Evolutionary conservation across 495 filamentous ascomycete genomes (phyloP).

Genomic region (Xylaria cubensis): DNA sequence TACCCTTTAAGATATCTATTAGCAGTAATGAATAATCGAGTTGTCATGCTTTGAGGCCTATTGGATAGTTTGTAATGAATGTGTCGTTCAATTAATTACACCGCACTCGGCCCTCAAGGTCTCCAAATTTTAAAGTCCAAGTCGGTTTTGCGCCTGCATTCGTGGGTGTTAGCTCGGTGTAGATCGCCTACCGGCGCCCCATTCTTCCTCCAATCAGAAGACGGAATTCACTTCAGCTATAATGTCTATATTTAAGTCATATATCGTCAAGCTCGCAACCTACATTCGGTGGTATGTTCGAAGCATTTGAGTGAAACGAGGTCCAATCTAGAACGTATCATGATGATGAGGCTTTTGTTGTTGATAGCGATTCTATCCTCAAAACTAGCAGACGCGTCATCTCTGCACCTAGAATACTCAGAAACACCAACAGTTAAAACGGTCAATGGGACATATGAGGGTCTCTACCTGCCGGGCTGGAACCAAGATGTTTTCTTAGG

Average conservation of each 20-base stretch:
- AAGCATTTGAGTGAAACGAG: background rate
- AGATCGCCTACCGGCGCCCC: background rate
- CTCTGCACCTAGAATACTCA: background rate
- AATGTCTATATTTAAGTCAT: background rate
- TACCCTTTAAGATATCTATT: background rate
- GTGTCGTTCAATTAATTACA: background rate
- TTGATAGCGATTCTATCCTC: background rate
- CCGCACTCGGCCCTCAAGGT: background rate
- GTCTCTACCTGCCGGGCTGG: slow-evolving; percentile 47
- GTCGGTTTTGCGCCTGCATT: background rate
- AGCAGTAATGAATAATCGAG: background rate
- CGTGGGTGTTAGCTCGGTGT: background rate
- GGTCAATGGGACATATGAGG: slow-evolving; percentile 54
- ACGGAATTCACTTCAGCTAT: background rate
- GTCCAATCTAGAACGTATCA: background rate
- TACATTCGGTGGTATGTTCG: background rate
- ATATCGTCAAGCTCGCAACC: background rate
- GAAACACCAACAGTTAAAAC: slow-evolving; percentile 19
- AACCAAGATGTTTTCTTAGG: slow-evolving; percentile 62
- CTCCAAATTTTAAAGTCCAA: background rate
- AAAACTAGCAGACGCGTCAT: background rate
- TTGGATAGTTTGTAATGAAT: background rate
- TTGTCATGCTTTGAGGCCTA: background rate
- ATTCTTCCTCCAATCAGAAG: slow-evolving; percentile 27
- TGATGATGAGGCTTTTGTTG: slow-evolving; percentile 11